These are phyloP conservation scores for Biscutella laevigata DNA, from an alignment of 441 rosid genomes.

Conservation along the genomic window DNA sequence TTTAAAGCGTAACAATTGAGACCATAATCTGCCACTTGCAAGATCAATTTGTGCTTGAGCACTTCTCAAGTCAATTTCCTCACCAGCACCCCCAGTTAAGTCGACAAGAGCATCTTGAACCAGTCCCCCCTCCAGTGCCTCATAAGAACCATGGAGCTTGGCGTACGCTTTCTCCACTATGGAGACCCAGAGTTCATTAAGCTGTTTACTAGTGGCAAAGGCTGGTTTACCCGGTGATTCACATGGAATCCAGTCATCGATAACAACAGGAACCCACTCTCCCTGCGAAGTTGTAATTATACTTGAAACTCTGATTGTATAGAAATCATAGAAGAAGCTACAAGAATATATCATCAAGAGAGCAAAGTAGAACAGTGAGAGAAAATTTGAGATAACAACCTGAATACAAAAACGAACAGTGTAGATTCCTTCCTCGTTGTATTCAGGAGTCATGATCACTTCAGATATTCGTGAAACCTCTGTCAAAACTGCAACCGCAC, in stretches of 20 bases:
- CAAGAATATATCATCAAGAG: slow-evolving; percentile 1
- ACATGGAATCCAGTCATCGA: slow-evolving; percentile 99
- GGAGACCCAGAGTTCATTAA: slow-evolving; percentile 97
- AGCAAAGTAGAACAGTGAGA: slow-evolving; percentile 5
- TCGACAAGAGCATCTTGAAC: slow-evolving; percentile 99
- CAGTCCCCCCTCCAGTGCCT: slow-evolving; percentile 99
- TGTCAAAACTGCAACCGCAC: slow-evolving; percentile 94
- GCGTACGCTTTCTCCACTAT: slow-evolving; percentile 97
- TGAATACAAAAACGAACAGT: slow-evolving; percentile 99
- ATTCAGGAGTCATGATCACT: slow-evolving; percentile 93
- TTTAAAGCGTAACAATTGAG: slow-evolving; percentile 92
- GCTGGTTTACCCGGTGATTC: slow-evolving; percentile 96
- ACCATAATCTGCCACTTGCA: slow-evolving; percentile 99
- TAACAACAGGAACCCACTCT: slow-evolving; percentile 99
- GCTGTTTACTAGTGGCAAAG: slow-evolving; percentile 93
- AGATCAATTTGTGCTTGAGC: slow-evolving; percentile 99
- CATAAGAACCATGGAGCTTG: slow-evolving; percentile 96
- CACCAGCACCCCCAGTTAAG: slow-evolving; percentile 99
- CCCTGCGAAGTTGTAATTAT: slow-evolving; percentile 49
- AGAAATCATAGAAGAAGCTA: slow-evolving; percentile 11
- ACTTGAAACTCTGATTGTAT: background rate
- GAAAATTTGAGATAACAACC: slow-evolving; percentile 39
- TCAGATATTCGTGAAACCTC: slow-evolving; percentile 95
- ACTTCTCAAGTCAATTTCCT: slow-evolving; percentile 99
- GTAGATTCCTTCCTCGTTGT: slow-evolving; percentile 99